Evolutionary conservation across 2,329 filamentous ascomycete species (phyloP).

Genomic region (Exophiala alcalophila): DNA sequence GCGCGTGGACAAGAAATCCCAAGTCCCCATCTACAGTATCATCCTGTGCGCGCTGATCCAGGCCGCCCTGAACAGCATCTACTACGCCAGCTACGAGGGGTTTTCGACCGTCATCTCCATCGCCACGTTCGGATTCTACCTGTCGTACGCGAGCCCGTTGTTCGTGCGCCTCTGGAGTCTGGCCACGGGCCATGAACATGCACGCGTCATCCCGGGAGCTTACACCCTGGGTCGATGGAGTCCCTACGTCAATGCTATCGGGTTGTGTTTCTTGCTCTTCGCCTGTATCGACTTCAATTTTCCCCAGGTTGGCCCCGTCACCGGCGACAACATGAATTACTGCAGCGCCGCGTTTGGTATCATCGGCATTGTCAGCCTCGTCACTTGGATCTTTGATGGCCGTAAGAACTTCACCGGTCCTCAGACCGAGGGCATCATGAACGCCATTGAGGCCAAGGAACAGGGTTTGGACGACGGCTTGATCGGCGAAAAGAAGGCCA

Average conservation of each 20-base stretch:
- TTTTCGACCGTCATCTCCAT: conserved; percentile 58
- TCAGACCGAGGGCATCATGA: conserved; percentile 14
- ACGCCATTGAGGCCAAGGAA: conserved; percentile 11
- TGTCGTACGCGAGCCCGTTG: conserved; percentile 58
- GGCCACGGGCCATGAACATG: conserved; percentile 43
- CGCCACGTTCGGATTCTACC: conserved; percentile 57
- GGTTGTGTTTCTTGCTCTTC: conserved; percentile 53
- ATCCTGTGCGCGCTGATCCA: conserved; percentile 54
- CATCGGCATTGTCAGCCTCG: conserved; percentile 48
- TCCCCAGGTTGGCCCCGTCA: conserved; percentile 51
- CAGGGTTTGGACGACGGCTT: too few relatives aligned
- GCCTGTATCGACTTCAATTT: conserved; percentile 58
- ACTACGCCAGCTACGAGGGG: conserved; percentile 54
- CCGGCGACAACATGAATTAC: conserved; percentile 52
- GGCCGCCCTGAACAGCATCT: conserved; percentile 54
- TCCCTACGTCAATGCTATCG: conserved; percentile 48
- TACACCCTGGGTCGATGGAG: conserved; percentile 44
- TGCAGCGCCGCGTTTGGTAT: conserved; percentile 56
- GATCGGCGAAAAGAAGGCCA: too few relatives aligned
- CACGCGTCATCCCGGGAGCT: conserved; percentile 41
- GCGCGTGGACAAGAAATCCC: conserved; percentile 40
- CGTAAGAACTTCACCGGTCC: conserved; percentile 27
- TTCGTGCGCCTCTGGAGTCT: conserved; percentile 50
- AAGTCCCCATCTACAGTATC: conserved; percentile 45
- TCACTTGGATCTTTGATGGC: conserved; percentile 40